Evolutionary conservation across 495 filamentous ascomycete genomes (phyloP).

Genomic region (Penicillium cinerascens): DNA sequence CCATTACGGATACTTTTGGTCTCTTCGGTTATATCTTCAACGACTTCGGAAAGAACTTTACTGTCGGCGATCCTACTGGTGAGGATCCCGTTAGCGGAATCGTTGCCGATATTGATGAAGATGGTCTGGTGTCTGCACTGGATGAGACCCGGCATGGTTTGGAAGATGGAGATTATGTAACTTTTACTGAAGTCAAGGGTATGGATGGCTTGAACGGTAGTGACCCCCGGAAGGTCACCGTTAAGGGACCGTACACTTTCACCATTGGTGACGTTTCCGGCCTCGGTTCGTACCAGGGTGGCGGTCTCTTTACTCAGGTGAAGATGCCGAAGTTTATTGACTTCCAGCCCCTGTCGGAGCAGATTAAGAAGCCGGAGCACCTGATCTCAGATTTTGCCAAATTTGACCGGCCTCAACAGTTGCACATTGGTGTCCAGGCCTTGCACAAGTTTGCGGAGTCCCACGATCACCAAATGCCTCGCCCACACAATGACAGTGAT

Average conservation of each 20-base stretch:
- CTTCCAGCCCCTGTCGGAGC: constrained; percentile 72
- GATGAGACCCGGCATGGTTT: constrained; percentile 95
- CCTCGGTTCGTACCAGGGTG: constrained; percentile 78
- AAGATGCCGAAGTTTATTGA: constrained; percentile 96
- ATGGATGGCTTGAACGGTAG: constrained; percentile 85
- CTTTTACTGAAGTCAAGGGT: constrained; percentile 87
- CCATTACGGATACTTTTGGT: constrained; percentile 84
- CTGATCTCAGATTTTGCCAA: constrained; percentile 96
- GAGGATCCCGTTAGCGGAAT: constrained; percentile 88
- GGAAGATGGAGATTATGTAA: constrained; percentile 94
- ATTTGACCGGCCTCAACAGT: constrained; percentile 86
- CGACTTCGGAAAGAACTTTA: constrained; percentile 93
- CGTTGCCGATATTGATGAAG: constrained; percentile 80
- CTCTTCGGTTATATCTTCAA: constrained; percentile 96
- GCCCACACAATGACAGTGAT: constrained; percentile 79
- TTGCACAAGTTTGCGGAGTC: constrained; percentile 76
- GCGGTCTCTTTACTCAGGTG: constrained; percentile 88
- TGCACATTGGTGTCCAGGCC: constrained; percentile 91
- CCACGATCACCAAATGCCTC: constrained; percentile 66
- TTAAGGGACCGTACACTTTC: constrained; percentile 96
- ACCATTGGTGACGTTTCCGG: constrained; percentile 90
- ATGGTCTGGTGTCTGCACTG: constrained; percentile 87
- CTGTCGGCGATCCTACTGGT: constrained; percentile 82
- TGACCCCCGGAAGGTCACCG: constrained; percentile 82
- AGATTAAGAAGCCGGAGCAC: constrained; percentile 82